Evolutionary conservation across 2,329 filamentous ascomycete species (phyloP), one percentile per base, ranked within the genome.

Genomic region (Atkinsonella texensis): DNA sequence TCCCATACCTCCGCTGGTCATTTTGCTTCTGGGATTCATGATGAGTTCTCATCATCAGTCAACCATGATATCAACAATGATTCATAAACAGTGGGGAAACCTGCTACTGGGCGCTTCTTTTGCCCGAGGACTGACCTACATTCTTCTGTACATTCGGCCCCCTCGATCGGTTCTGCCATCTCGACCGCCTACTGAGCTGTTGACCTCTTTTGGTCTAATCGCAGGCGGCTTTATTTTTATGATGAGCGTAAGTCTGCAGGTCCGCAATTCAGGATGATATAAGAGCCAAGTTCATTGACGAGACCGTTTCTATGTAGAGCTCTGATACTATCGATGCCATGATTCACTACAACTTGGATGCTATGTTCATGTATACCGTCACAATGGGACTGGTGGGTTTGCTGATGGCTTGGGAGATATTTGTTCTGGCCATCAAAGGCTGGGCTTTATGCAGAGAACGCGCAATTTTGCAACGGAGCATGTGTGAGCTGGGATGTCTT

Each of bases 351-450:
- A 69, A 83, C 4, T 71, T 95, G 15, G 87, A 95, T 62, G 87
- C 87, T 56, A 96, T 95, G 89, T 93, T 95, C 67, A 80, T 89
- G 55, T 95, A 95, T 68, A 95, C 89, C 0, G 79, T 95, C 35
- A 86, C 83, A 10, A 86, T 94, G 79, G 91, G 90, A 2, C 65
- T 94, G 7, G 87, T 89, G 1, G 85, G 84, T 2, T 74, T 95
- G 48, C 68, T 95, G 49, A 91, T 96, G 86, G 83, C 89, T 0
- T 95, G 87, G 83, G 78, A 85, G 50, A 77, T 94, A 18, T 62
- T 89, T 31, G 72, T 86, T 11, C 79, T 96, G 54, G 85, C 89
- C 28, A 70, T 95, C 63, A 96, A 95, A 69, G 90, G 89, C 28
- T 95, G 89, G 89, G 89, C 88, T 4, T 68, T 80, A 15, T 71